phyloP scores from a whole-genome alignment of 148 eudicot species.

The Vaccinium vitisidaea region DNA sequence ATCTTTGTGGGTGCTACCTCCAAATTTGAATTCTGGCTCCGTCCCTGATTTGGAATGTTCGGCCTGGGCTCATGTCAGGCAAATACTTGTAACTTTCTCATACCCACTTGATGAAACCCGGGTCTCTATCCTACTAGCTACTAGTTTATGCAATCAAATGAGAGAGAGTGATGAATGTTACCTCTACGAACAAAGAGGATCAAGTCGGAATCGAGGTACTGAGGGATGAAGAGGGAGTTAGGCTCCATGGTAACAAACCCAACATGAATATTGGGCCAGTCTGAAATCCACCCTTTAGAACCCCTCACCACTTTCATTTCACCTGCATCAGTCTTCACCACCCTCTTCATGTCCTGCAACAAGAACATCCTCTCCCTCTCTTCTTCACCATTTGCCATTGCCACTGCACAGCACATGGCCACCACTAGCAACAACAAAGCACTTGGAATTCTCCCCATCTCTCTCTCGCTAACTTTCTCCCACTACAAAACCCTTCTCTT shows the following conservation, averaged over 20 bases:
- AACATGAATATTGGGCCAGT: conserved; percentile 46
- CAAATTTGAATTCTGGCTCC: too few species aligned
- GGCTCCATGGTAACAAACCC: conserved; percentile 94
- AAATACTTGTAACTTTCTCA: too few species aligned
- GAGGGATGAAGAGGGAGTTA: conserved; percentile 28
- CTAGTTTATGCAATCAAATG: too few species aligned
- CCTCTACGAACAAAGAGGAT: conserved; percentile 46
- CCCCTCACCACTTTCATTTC: conserved; percentile 63
- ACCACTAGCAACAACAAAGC: conserved; percentile 23
- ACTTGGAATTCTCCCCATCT: conserved; percentile 18
- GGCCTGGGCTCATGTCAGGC: too few species aligned
- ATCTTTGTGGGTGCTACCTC: too few species aligned
- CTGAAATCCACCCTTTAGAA: conserved; percentile 16
- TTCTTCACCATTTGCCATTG: conserved; percentile 3
- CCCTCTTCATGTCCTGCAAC: conserved; percentile 43
- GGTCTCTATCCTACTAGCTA: too few species aligned
- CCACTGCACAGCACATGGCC: conserved; percentile 24
- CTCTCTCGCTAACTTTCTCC: neutral
- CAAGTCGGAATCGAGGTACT: conserved; percentile 20
- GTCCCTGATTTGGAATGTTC: too few species aligned
- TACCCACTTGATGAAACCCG: too few species aligned
- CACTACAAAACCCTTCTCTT: neutral
- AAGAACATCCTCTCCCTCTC: conserved; percentile 39
- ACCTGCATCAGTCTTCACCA: conserved; percentile 77
- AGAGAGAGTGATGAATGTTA: conserved; percentile 5